Base-by-base conservation (phyloP, 1,284 basidiomycete genomes). In the Chalciporus sp. region DNA sequence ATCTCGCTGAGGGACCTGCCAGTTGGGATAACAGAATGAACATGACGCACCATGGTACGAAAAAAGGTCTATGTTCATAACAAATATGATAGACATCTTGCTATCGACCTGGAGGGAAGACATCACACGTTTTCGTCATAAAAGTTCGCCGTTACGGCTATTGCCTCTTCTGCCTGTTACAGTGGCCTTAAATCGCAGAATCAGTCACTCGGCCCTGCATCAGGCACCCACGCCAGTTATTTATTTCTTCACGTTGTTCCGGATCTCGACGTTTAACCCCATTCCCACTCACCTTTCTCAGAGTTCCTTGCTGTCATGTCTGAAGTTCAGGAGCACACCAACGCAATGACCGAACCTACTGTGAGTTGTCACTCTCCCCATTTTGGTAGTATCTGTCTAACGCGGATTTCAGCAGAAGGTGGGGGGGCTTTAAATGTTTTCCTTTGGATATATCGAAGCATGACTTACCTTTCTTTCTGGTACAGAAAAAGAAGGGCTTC, bases 401-500 rank as follows among this genome's bases (percentile, higher is more conserved):
- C 23, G 27, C 20, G 14, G 35, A 37, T 4, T 19, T 17, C 14
- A 3, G 9, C 47, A 64, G 51, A 63, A 61, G 44, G 59, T 64
- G 5, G 6, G 49, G n/a, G 3, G 23, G 6, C 23, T 6, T 23
- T 23, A 23, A 8, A 0, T 17, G 10, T 7, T 31, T 17, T 8
- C 8, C 7, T 42, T 23, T 1, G 29, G 26, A 8, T 1, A 3
- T 9, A 16, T 26, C 42, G 27, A 43, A 7, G n/a, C 7, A n/a
- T 17, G 27, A 28, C 7, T 43, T 17, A 43, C 26, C 27, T 19
- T 7, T 17, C 6, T 1, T 28, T 12, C 11, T 39, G 12, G 1
- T 27, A 16, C 42, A 65, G 61, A 62, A 60, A 27, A 63, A 58
- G 51, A 65, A 61, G 35, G 58, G 61, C 7, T 61, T 62, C 20